A percentile compares a stretch with the other conserved stretches of the same genome.
Conservation (phyloP, 345 rosid genomes). For the Populus tremula region DNA sequence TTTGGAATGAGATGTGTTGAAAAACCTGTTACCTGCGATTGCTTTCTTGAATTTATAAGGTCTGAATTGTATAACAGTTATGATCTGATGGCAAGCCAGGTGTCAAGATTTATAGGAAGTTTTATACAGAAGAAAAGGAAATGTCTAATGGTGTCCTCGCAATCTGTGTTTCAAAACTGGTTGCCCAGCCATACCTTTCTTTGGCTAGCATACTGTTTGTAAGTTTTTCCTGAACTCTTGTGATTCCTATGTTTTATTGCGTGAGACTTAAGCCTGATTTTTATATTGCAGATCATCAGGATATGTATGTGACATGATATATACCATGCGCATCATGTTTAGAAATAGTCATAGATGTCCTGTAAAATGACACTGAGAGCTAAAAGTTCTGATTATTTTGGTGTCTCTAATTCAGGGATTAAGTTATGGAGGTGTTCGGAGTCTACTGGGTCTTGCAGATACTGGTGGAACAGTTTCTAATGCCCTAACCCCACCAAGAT, state of each 20-base stretch:
- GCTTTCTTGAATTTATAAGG: neutral
- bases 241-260: neutral
- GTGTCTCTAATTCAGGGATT: constrained; percentile 41
- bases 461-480: constrained; percentile 58
- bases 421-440: constrained; percentile 53
- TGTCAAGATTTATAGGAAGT: constrained; percentile 56
- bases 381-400: constrained; percentile 7
- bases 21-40: neutral
- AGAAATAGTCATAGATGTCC: neutral
- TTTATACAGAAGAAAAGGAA: constrained; percentile 69
- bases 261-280: neutral
- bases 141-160: constrained; percentile 61
- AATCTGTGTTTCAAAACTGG: constrained; percentile 43
- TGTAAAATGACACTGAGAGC: neutral
- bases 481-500: constrained; percentile 66
- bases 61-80: neutral
- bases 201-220: constrained; percentile 61
- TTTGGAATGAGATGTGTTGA: neutral
- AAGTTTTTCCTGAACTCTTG: constrained; percentile 30
- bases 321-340: neutral
- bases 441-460: constrained; percentile 55
- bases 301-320: neutral
- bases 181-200: constrained; percentile 50
- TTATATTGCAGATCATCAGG: neutral
- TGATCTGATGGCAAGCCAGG: constrained; percentile 31